Base-by-base conservation (phyloP, 257 asterid species). In the Anisodus tanguticus region DNA sequence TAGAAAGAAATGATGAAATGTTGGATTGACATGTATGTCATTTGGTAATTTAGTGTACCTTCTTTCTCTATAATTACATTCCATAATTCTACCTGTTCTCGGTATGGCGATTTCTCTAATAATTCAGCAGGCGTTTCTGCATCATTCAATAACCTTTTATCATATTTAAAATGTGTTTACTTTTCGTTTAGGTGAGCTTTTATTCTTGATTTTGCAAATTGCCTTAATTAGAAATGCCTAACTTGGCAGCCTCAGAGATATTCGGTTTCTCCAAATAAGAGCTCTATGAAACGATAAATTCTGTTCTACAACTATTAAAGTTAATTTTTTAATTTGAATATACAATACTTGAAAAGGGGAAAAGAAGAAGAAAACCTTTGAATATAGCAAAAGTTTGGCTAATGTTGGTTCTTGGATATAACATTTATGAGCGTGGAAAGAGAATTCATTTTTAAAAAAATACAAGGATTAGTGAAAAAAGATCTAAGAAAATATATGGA, bases 401-500 rank as follows among this genome's bases (percentile, higher is more conserved):
- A 51, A 70, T 62, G 9, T 62, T 62, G 69, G 15, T 62, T 62
- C 39, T 62, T 62, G 69, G 15, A 62, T 70, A 70, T 41, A 43
- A 3, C 13, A 69, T 69, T 51, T 49, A 74, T 11, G 45, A 74
- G 22, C 60, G 62, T 26, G 81, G 81, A 51, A 76, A 4, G 5
- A 3, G 9, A 49, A 12, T 49, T 49, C 81, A 22, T 19, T 76
- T 51, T 2, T 10, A 76, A 76, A 51, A 49, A n/a, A 26, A 76
- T 51, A 76, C 63, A 76, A 51, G 37, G 39, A 71, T n/a, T 9
- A 49, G 17, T 3, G 9, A 17, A 17, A 60, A 2, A 45, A 45
- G 58, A 22, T 74, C 62, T 74, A 74, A 49, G 63, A 76, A 16
- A 26, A 26, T 51, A 76, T 53, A 51, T 76, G 81, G 22, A 76